Base-by-base conservation (phyloP, 2,329 filamentous ascomycete genomes). In the Purpureocillium takamizusanense region DNA sequence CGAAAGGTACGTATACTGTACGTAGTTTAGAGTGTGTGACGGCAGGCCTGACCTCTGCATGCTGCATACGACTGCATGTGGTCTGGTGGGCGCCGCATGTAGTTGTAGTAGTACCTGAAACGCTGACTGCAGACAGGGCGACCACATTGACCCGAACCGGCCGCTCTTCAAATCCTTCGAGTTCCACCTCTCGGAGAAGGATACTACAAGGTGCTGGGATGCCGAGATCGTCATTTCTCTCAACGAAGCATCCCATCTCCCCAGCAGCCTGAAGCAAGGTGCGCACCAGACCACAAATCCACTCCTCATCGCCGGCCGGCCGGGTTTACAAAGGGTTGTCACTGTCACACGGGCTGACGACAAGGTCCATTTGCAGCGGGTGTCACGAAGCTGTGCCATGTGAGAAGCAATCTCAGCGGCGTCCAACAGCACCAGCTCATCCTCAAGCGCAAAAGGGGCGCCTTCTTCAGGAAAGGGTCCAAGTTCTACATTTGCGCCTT, bases 401-500 rank as follows among this genome's bases (percentile, higher is more conserved):
- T 69, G 10, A 59, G 54, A 31, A 65, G 63, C 43, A 61, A 69
- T 41, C 52, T 69, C 12, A 50, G 54, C 0, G 62, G 60, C 1
- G 52, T 69, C 4, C 46, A 57, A 18, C 57, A 67, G 36, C 45
- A 56, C 12, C 57, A 67, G 33, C 54, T 69, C 15, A 45, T 60
- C 0, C 45, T 53, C 28, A 65, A 61, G 41, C 48, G 63, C 33
- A 62, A 63, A 33, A 44, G 57, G 4, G 48, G 54, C 2, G 53
- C 49, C 0, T 55, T 59, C 14, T 59, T 63, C 37, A 47, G 48
- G 7, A 52, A 50, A 13, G 57, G 62, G 8, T 52, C 55, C 36
- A 59, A 52, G 30, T 68, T 57, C 38, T 67, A 61, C 32, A 44
- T 63, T 4, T 65, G 60, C 33, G 53, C 53, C 7, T 69, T 68